A percentile compares a stretch with the other conserved stretches of the same genome.
Conservation (phyloP, 2,329 filamentous ascomycete genomes). For the Chrysosporium queenslandicum region DNA sequence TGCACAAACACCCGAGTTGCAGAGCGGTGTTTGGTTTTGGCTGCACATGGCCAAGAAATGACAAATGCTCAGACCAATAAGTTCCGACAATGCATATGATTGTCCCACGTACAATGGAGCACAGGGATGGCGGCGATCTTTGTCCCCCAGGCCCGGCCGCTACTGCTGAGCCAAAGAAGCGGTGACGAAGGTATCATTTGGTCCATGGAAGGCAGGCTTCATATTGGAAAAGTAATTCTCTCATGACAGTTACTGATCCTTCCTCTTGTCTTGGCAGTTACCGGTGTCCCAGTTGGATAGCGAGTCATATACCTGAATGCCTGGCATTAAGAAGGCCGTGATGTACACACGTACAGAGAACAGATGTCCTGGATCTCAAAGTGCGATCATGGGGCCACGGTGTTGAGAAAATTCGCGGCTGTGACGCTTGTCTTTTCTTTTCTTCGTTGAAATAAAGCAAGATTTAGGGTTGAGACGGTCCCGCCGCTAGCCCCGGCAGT, state of each 20-base stretch:
- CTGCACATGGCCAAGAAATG: neutral
- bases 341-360: too few species aligned
- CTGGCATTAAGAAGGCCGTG: too few species aligned
- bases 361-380: too few species aligned
- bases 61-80: neutral
- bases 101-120: neutral
- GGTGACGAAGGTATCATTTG: neutral
- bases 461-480: neutral
- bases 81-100: neutral
- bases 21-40: neutral
- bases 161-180: neutral
- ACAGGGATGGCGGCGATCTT: slow-evolving; percentile 1
- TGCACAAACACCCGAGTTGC: neutral
- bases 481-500: neutral
- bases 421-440: neutral
- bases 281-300: too few species aligned
- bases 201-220: too few species aligned
- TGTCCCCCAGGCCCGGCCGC: neutral
- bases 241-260: too few species aligned
- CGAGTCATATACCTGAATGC: too few species aligned
- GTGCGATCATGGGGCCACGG: too few species aligned
- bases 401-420: too few species aligned
- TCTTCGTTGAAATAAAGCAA: slow-evolving; percentile 3
- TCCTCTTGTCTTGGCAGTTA: too few species aligned
- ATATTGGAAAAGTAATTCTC: too few species aligned